These are phyloP conservation scores for Sporisorium scitamineum DNA, from an alignment of 1,284 basidiomycete species.

Conservation along the genomic window DNA sequence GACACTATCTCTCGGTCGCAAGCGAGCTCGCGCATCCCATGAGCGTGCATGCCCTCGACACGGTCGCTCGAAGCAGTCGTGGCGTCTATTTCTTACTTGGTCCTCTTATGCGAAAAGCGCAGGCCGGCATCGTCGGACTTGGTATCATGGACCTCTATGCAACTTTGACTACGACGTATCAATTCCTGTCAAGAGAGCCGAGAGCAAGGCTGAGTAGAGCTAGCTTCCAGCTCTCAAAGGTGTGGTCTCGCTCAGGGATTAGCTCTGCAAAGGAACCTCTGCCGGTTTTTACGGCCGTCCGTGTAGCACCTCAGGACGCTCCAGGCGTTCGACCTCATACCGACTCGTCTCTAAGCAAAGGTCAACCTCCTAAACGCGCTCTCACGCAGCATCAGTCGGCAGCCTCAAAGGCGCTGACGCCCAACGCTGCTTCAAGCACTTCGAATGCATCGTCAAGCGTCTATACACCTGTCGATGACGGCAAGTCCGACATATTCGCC, in stretches of 20 bases:
- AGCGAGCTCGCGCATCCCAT: constrained; percentile 63
- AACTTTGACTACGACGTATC: constrained; percentile 59
- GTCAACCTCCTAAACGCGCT: constrained; percentile 43
- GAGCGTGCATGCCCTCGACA: constrained; percentile 62
- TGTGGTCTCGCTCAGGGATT: constrained; percentile 54
- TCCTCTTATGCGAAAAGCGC: constrained; percentile 60
- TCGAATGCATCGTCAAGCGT: neutral
- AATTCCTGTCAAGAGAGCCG: constrained; percentile 55
- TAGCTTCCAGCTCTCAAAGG: constrained; percentile 63
- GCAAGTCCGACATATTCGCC: constrained; percentile 18
- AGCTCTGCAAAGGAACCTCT: constrained; percentile 49
- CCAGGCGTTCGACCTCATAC: constrained; percentile 38
- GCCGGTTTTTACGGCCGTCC: constrained; percentile 64
- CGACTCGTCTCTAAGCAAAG: constrained; percentile 50
- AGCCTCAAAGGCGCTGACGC: constrained; percentile 26
- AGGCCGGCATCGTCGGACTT: constrained; percentile 55
- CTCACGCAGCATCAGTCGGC: constrained; percentile 46
- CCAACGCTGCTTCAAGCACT: neutral
- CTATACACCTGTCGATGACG: neutral
- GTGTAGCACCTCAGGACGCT: constrained; percentile 41
- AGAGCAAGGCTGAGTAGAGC: constrained; percentile 56
- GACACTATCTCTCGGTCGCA: constrained; percentile 58
- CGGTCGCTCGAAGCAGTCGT: constrained; percentile 54
- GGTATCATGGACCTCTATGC: constrained; percentile 69
- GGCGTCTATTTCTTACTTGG: constrained; percentile 65